Percentiles rank a stretch among this genome's conserved stretches.
Conservation (phyloP, 805 yeast species). For the Ogataea methylovora region DNA sequence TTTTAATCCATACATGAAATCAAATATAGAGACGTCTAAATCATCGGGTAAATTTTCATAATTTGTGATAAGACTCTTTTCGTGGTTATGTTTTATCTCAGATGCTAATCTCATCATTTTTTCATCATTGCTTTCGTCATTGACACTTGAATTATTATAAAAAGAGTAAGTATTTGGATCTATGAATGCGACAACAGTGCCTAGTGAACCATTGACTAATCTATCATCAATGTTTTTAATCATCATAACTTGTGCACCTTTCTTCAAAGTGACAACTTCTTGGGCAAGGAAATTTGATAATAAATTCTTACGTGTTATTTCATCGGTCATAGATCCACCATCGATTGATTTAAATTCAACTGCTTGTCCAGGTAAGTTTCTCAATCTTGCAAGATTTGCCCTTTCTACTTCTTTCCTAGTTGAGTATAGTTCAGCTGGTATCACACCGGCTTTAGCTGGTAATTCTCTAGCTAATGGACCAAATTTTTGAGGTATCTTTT, state of each 20-base stretch:
- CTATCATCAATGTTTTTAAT: conserved; percentile 66
- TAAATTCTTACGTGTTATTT: conserved; percentile 33
- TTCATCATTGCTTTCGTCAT: conserved; percentile 12
- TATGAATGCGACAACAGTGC: conserved; percentile 44
- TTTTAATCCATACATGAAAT: not conserved
- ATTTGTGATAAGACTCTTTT: not conserved
- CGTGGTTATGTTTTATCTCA: too few relatives aligned
- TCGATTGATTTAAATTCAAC: conserved; percentile 44
- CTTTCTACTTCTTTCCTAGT: conserved; percentile 65
- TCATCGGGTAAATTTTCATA: not conserved
- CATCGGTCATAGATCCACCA: conserved; percentile 39
- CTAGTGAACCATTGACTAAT: conserved; percentile 72
- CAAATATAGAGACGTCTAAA: not conserved
- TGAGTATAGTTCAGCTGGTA: conserved; percentile 69
- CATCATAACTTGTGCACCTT: conserved; percentile 79
- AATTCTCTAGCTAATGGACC: conserved; percentile 44
- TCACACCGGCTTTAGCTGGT: conserved; percentile 46
- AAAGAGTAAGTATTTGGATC: conserved; percentile 42
- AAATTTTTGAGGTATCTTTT: conserved; percentile 42
- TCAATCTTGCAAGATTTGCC: conserved; percentile 50
- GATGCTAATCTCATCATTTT: conserved; percentile 12
- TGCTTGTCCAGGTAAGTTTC: conserved; percentile 34
- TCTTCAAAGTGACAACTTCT: conserved; percentile 44
- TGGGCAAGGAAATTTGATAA: conserved; percentile 60
- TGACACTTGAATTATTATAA: conserved; percentile 20